Evolutionary conservation across 768 basidiomycete genomes (phyloP), one percentile per base, ranked within the genome.

Genomic region (Kwoniella sp.): DNA sequence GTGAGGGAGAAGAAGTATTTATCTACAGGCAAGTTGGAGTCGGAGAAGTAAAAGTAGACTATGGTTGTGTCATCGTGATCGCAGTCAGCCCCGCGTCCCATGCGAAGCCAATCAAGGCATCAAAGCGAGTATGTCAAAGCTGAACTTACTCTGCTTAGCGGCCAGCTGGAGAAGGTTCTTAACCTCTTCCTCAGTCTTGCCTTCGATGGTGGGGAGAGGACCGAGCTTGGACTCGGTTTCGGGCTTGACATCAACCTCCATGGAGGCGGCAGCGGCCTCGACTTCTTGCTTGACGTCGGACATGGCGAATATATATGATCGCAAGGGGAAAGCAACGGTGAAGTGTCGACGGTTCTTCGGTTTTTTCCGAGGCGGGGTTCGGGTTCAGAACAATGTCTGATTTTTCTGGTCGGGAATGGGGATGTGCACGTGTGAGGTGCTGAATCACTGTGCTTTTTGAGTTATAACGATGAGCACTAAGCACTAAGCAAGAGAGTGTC

Each of bases 41-140:
- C 93, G 57, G 90, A 90, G 82, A 98, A 93, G 84, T 97, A 96
- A 82, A 96, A 97, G 78, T 93, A 91, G 74, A 95, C 94, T 96
- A 66, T 12, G 54, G 37, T 17, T n/a, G 17, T 38, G 48, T 17
- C n/a, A n/a, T n/a, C n/a, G n/a, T n/a, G n/a, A n/a, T n/a, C n/a
- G n/a, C n/a, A n/a, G 45, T 37, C 47, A 56, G n/a, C n/a, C 54
- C 22, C 30, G 41, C 52, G 61, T 58, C 25, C 11, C 20, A 28
- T 41, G 4, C 34, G 23, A 15, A 25, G 15, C n/a, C 11, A 20
- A 20, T 4, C 13, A 23, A 41, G 37, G 52, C 11, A 20, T 45
- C 4, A 9, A 45, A 20, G 9, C 4, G 11, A 45, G 41, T 17
- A 45, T 11, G 34, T 37, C 13, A 37, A n/a, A n/a, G n/a, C n/a